Base-by-base conservation (phyloP, 164 flowering plant genomes). In the Euptelea pleiosperma region DNA sequence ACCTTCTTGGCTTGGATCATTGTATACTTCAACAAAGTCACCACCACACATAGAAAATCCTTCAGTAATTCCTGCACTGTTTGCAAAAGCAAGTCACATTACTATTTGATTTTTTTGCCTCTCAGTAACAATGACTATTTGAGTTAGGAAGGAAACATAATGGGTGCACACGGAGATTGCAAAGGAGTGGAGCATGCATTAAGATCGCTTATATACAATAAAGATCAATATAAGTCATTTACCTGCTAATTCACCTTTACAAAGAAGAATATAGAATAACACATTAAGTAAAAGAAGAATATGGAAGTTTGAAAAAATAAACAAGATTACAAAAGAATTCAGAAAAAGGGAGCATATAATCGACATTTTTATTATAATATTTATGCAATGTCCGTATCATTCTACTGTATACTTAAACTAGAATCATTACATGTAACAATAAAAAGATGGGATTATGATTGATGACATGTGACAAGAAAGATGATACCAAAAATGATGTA, bases 21-120 rank as follows among this genome's bases (percentile, higher is more conserved):
- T 78, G 54, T 94, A 94, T 21, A 94, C 99, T 72, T 94, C 99
- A 68, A 91, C 86, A 75, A 91, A 94, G 74, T 94, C 99, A 42
- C 99, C 99, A 41, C 95, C 97, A 73, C 99, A 94, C 99, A 94
- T 94, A 18, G 99, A 94, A 74, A 94, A 94, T 33, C 99, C 99
- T 75, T 91, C 97, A 39, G 97, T 88, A 18, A 85, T 91, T 65
- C 96, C 96, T 73, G 91, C 95, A 81, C 99, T 94, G 93, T 70
- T 43, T 51, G 53, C 62, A 55, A 52, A 70, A 53, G 3, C 55
- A 57, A 60, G 55, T 57, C 25, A 52, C 3, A 51, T 37, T 59
- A 22, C 29, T 37, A 43, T 41, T 51, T 31, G 55, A 28, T 15
- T 6, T 40, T 40, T 40, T 43, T 19, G 25, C 8, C 22, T 43